A percentile compares a stretch with the other conserved stretches of the same genome.
Evolutionary conservation across 2,329 filamentous ascomycete species (phyloP).

Genomic region (Pyrenophora graminea): DNA sequence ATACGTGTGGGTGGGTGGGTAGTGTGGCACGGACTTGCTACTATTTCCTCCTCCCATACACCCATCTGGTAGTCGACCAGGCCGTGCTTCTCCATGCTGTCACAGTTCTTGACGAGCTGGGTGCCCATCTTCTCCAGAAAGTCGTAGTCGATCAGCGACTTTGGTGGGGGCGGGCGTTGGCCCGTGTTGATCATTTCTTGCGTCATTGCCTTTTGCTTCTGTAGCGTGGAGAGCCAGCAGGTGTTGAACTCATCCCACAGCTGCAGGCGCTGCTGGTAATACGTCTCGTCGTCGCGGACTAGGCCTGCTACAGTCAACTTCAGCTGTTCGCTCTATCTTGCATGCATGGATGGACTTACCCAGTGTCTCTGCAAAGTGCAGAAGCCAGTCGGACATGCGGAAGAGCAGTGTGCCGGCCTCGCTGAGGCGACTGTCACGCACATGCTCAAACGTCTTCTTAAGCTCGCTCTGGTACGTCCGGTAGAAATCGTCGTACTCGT

Average conservation of each 20-base stretch:
- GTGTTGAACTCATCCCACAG: slow-evolving; percentile 95
- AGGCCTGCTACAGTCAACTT: slow-evolving; percentile 72
- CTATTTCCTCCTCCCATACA: slow-evolving; percentile 92
- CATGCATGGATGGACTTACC: slow-evolving; percentile 56
- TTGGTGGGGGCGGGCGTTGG: slow-evolving; percentile 61
- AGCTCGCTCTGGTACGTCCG: slow-evolving; percentile 62
- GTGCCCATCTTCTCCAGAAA: slow-evolving; percentile 78
- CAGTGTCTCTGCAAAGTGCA: slow-evolving; percentile 67
- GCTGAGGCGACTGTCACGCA: slow-evolving; percentile 63
- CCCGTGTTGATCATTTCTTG: slow-evolving; percentile 63
- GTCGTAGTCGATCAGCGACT: slow-evolving; percentile 69
- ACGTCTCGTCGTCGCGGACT: slow-evolving; percentile 76
- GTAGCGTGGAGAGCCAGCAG: slow-evolving; percentile 82
- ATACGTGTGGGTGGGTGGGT: neutral
- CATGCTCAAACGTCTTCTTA: slow-evolving; percentile 70
- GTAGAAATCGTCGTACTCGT: slow-evolving; percentile 69
- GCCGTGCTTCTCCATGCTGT: slow-evolving; percentile 86
- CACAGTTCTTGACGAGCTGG: slow-evolving; percentile 80
- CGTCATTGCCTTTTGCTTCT: slow-evolving; percentile 79
- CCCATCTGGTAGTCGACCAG: slow-evolving; percentile 97
- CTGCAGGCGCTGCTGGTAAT: slow-evolving; percentile 76
- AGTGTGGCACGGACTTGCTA: slow-evolving; percentile 66
- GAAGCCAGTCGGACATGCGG: slow-evolving; percentile 68
- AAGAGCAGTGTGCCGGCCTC: slow-evolving; percentile 64
- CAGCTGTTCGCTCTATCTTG: slow-evolving; percentile 44